Evolutionary conservation across 495 filamentous ascomycete genomes (phyloP).

Genomic region (Hyaloscypha hepaticicola): DNA sequence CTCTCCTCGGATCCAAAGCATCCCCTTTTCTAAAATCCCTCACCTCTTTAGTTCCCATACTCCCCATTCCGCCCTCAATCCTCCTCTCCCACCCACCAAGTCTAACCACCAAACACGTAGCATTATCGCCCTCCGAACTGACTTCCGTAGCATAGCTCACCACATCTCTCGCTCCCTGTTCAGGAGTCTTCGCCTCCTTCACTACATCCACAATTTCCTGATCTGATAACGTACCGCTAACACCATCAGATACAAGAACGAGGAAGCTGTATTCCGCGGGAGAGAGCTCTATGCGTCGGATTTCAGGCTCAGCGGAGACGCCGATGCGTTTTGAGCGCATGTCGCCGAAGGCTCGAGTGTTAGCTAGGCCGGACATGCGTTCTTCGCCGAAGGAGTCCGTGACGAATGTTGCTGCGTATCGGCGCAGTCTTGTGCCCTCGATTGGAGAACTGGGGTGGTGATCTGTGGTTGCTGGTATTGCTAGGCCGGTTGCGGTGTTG

Average conservation of each 20-base stretch:
- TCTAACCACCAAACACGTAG: constrained; percentile 88
- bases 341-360: constrained; percentile 92
- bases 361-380: constrained; percentile 88
- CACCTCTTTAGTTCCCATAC: constrained; percentile 85
- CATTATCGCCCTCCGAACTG: constrained; percentile 80
- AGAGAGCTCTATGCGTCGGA: constrained; percentile 66
- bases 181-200: constrained; percentile 89
- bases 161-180: constrained; percentile 75
- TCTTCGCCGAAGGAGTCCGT: constrained; percentile 98
- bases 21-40: constrained; percentile 82
- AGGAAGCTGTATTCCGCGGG: constrained; percentile 86
- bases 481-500: constrained; percentile 71
- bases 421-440: constrained; percentile 78
- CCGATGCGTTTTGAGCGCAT: constrained; percentile 87
- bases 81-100: constrained; percentile 95
- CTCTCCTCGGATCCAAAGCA: constrained; percentile 75
- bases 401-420: constrained; percentile 82
- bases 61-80: constrained; percentile 82
- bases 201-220: constrained; percentile 95
- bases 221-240: constrained; percentile 77
- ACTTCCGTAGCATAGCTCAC: constrained; percentile 88
- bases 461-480: constrained; percentile 77
- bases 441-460: constrained; percentile 87
- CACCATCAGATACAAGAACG: constrained; percentile 83
- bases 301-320: constrained; percentile 89